Evolutionary conservation across 1,284 basidiomycete genomes (phyloP).

Genomic region (Vanrija pseudolonga): DNA sequence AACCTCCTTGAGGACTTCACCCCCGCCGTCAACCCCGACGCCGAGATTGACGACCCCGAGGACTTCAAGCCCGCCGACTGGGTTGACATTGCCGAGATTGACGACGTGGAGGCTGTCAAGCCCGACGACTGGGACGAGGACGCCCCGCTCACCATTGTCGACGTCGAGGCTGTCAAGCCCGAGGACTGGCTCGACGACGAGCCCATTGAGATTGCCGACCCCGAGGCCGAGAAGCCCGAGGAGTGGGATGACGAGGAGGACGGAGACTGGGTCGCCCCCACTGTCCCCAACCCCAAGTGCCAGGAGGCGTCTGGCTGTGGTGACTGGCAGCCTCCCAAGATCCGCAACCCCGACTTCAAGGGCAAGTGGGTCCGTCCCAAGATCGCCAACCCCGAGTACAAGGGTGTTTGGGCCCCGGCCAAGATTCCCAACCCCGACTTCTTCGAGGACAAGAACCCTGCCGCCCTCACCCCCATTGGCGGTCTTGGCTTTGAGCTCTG

Average conservation of each 20-base stretch:
- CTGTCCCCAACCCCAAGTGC: slow-evolving; percentile 84
- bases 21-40: slow-evolving; percentile 88
- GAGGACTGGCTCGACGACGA: slow-evolving; percentile 95
- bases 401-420: slow-evolving; percentile 88
- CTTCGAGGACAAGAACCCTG: slow-evolving; percentile 84
- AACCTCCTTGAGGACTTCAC: slow-evolving; percentile 89
- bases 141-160: slow-evolving; percentile 82
- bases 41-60: slow-evolving; percentile 86
- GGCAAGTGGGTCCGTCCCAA: slow-evolving; percentile 93
- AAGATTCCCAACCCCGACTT: slow-evolving; percentile 89
- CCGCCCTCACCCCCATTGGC: slow-evolving; percentile 82
- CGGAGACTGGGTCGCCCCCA: slow-evolving; percentile 94
- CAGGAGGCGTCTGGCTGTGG: slow-evolving; percentile 88
- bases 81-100: slow-evolving; percentile 84
- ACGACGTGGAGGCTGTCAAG: slow-evolving; percentile 82
- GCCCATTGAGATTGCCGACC: slow-evolving; percentile 76
- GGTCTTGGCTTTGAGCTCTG: slow-evolving; percentile 96
- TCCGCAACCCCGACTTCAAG: slow-evolving; percentile 88
- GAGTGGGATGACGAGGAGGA: slow-evolving; percentile 99
- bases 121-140: slow-evolving; percentile 96
- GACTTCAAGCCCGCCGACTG: slow-evolving; percentile 89
- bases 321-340: slow-evolving; percentile 80
- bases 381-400: slow-evolving; percentile 97
- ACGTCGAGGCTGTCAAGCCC: slow-evolving; percentile 83
- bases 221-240: slow-evolving; percentile 93